phyloP scores from a whole-genome alignment of 1,284 basidiomycete species.

The Mycena citricolor region DNA sequence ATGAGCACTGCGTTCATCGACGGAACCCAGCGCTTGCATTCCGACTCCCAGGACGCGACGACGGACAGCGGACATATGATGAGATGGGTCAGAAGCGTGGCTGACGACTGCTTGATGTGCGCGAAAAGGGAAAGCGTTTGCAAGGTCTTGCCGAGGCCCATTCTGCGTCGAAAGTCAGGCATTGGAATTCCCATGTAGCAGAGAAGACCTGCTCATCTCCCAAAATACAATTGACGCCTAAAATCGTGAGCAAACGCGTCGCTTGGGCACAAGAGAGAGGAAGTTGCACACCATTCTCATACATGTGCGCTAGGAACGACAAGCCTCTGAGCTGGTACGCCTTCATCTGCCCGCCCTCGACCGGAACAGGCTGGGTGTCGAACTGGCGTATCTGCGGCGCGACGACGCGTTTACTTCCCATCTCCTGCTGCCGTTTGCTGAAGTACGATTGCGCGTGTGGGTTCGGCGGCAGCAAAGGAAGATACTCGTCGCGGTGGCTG shows the following conservation, averaged over 20 bases:
- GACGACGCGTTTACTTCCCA: conserved; percentile 24
- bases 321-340: conserved; percentile 59
- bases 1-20: conserved; percentile 48
- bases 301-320: conserved; percentile 55
- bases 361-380: conserved; percentile 44
- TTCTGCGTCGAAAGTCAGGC: conserved; percentile 36
- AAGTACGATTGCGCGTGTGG: conserved; percentile 35
- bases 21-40: conserved; percentile 56
- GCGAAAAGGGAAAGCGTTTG: conserved; percentile 64
- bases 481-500: conserved; percentile 39
- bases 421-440: conserved; percentile 28
- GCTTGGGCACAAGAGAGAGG: neutral
- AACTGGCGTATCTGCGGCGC: conserved; percentile 40
- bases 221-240: conserved; percentile 59
- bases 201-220: conserved; percentile 52
- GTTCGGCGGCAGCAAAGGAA: conserved; percentile 38
- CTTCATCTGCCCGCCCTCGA: conserved; percentile 53
- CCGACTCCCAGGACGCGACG: conserved; percentile 58
- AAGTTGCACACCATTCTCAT: conserved; percentile 53
- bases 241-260: conserved; percentile 8
- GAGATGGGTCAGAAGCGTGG: conserved; percentile 48
- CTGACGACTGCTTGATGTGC: conserved; percentile 46
- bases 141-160: conserved; percentile 67
- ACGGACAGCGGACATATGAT: conserved; percentile 65
- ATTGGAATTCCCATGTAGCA: conserved; percentile 4